Evolutionary conservation across 1,284 basidiomycete species (phyloP).

Genomic region (Ustilago xerochloae): DNA sequence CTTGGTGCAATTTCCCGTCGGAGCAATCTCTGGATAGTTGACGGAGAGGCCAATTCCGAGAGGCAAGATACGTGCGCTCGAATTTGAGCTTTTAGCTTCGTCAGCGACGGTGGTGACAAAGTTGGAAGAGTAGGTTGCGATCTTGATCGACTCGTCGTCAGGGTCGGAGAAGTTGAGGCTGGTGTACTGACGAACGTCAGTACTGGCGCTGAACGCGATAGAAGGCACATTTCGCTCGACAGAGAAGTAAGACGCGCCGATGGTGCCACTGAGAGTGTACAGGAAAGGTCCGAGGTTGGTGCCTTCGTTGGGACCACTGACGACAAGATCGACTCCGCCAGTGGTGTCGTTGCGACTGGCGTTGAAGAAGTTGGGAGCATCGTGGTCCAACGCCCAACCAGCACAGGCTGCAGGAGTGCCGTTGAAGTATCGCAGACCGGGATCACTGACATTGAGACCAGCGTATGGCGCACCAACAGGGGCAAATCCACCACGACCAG

Average conservation of each 20-base stretch:
- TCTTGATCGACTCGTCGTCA: slow-evolving; percentile 49
- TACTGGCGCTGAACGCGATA: slow-evolving; percentile 57
- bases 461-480: slow-evolving; percentile 40
- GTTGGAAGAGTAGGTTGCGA: slow-evolving; percentile 55
- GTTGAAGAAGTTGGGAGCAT: slow-evolving; percentile 47
- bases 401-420: slow-evolving; percentile 51
- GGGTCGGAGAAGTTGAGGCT: slow-evolving; percentile 44
- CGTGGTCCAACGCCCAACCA: slow-evolving; percentile 52
- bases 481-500: slow-evolving; percentile 48
- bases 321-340: slow-evolving; percentile 41
- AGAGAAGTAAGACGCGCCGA: slow-evolving; percentile 54
- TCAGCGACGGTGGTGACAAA: slow-evolving; percentile 53
- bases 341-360: slow-evolving; percentile 16
- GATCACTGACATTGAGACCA: slow-evolving; percentile 40
- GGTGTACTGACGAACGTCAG: slow-evolving; percentile 42
- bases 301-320: slow-evolving; percentile 49
- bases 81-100: slow-evolving; percentile 28
- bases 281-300: slow-evolving; percentile 57
- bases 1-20: slow-evolving; percentile 35
- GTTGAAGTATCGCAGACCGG: slow-evolving; percentile 53
- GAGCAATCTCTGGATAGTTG: slow-evolving; percentile 53
- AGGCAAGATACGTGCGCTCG: slow-evolving; percentile 36
- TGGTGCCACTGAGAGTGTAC: slow-evolving; percentile 59
- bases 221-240: slow-evolving; percentile 54
- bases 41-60: slow-evolving; percentile 55